A percentile compares a stretch with the other conserved stretches of the same genome.
Evolutionary conservation across 305 asterid species (phyloP).

Genomic region (Fraxinus nigra): DNA sequence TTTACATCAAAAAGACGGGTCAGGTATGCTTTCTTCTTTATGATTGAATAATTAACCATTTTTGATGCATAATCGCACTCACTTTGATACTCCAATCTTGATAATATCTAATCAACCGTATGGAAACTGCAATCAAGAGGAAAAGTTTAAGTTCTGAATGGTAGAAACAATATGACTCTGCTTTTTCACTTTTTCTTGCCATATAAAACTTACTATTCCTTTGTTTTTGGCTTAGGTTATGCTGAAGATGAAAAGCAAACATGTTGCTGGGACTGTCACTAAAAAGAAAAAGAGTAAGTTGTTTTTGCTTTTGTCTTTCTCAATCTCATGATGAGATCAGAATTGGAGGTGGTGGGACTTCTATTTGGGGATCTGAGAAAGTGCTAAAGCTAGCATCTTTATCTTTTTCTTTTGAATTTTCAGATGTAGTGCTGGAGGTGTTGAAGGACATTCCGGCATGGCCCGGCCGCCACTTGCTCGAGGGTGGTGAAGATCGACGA

Average conservation of each 20-base stretch:
- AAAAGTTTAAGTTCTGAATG: conserved; percentile 25
- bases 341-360: conserved; percentile 53
- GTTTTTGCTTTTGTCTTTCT: conserved; percentile 37
- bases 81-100: neutral
- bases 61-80: neutral
- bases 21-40: conserved; percentile 51
- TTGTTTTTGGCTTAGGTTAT: conserved; percentile 56
- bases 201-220: conserved; percentile 23
- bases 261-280: conserved; percentile 91
- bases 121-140: neutral
- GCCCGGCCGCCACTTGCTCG: conserved; percentile 95
- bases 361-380: conserved; percentile 85
- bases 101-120: neutral
- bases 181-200: conserved; percentile 27
- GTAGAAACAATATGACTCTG: conserved; percentile 25
- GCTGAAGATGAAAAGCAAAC: conserved; percentile 94
- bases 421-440: conserved; percentile 81
- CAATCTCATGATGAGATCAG: conserved; percentile 45
- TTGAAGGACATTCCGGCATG: conserved; percentile 81
- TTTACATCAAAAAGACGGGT: conserved; percentile 73
- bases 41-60: conserved; percentile 32
- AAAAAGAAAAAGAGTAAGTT: conserved; percentile 98
- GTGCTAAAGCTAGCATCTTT: conserved; percentile 37
- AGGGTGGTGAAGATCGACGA: conserved; percentile 73
- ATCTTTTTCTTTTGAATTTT: conserved; percentile 25